These are phyloP conservation scores for Fusarium algeriense DNA, from an alignment of 2,329 filamentous ascomycete genomes.

Conservation along the genomic window DNA sequence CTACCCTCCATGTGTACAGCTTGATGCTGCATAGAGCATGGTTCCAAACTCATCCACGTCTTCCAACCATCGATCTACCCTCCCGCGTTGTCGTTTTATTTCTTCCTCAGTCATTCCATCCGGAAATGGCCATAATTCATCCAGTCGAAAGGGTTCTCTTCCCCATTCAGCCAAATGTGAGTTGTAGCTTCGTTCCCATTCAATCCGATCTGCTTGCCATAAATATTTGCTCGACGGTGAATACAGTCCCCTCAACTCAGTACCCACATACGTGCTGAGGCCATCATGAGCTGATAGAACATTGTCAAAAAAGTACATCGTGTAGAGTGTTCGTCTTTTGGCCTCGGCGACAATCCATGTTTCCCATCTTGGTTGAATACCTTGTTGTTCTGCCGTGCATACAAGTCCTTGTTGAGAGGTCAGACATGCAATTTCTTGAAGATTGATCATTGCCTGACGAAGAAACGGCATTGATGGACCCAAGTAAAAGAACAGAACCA, in stretches of 20 bases:
- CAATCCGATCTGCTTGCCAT: conserved; percentile 57
- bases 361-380: conserved; percentile 61
- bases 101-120: conserved; percentile 48
- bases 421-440: conserved; percentile 63
- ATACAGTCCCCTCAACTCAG: conserved; percentile 60
- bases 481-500: conserved; percentile 61
- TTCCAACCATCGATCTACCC: conserved; percentile 64
- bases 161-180: conserved; percentile 57
- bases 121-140: conserved; percentile 63
- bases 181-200: conserved; percentile 61
- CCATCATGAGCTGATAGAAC: conserved; percentile 58
- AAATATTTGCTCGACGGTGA: conserved; percentile 57
- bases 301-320: conserved; percentile 67
- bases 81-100: conserved; percentile 49
- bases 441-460: conserved; percentile 60
- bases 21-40: conserved; percentile 64
- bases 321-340: conserved; percentile 64
- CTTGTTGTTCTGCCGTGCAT: conserved; percentile 56
- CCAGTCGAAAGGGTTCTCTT: conserved; percentile 57
- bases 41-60: conserved; percentile 65
- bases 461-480: conserved; percentile 47
- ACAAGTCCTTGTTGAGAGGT: conserved; percentile 57
- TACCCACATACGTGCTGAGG: conserved; percentile 61
- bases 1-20: conserved; percentile 56
- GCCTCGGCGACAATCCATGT: conserved; percentile 66